Evolutionary conservation across 2,329 filamentous ascomycete species (phyloP).

Genomic region (Beauveria varroae): DNA sequence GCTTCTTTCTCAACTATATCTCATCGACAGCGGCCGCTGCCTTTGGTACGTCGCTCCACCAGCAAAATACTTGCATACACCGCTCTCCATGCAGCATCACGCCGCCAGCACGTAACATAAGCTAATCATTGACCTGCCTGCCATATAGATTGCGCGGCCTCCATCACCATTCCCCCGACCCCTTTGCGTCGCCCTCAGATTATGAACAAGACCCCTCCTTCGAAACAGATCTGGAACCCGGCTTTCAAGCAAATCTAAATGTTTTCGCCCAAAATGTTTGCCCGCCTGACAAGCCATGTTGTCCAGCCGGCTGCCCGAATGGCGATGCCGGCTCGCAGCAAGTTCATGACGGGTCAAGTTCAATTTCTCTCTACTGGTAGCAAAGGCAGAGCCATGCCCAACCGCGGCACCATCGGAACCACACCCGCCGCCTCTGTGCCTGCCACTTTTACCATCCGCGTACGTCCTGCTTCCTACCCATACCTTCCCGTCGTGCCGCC

Average conservation of each 20-base stretch:
- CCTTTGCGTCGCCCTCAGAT: constrained; percentile 9
- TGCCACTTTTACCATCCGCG: constrained; percentile 91
- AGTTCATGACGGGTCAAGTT: constrained; percentile 31
- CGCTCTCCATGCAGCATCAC: neutral
- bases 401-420: constrained; percentile 49
- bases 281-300: constrained; percentile 45
- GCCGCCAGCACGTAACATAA: neutral
- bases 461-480: constrained; percentile 33
- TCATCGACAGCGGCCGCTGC: constrained; percentile 6
- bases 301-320: constrained; percentile 44
- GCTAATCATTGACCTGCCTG: neutral
- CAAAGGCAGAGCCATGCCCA: constrained; percentile 61
- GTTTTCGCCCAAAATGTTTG: constrained; percentile 44
- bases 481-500: neutral
- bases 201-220: constrained; percentile 12
- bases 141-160: constrained; percentile 2
- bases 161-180: constrained; percentile 5
- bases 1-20: neutral
- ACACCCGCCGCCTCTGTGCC: constrained; percentile 48
- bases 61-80: neutral
- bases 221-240: constrained; percentile 12
- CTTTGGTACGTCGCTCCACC: constrained; percentile 1
- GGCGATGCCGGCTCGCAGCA: constrained; percentile 32
- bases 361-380: constrained; percentile 41
- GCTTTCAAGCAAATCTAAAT: constrained; percentile 12